phyloP scores from a whole-genome alignment of 192 early-diverging fungal genomes.

The Coemansia sp. region DNA sequence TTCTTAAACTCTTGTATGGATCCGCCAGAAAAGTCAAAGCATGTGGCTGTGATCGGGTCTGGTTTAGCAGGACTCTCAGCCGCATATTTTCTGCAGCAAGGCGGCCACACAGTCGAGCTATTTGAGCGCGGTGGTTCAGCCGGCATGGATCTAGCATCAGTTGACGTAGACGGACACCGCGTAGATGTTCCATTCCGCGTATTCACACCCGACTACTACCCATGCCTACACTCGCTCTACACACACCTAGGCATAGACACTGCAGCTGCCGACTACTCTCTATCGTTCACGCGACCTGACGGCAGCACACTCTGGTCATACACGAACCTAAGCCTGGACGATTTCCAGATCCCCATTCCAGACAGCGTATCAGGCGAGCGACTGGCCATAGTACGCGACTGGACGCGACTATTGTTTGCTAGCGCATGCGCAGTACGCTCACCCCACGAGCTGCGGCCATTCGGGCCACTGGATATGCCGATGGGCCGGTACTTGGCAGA shows the following conservation, averaged over 20 bases:
- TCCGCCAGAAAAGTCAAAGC: not conserved
- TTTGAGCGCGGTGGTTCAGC: slow-evolving; percentile 35
- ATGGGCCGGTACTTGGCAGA: slow-evolving; percentile 37
- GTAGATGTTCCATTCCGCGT: slow-evolving; percentile 59
- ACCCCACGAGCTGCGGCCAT: slow-evolving; percentile 10
- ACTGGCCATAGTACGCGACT: slow-evolving; percentile 33
- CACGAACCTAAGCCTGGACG: slow-evolving; percentile 34
- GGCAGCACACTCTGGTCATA: slow-evolving; percentile 44
- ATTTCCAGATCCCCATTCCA: slow-evolving; percentile 35
- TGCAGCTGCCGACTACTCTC: slow-evolving; percentile 50
- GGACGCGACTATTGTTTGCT: slow-evolving; percentile 36
- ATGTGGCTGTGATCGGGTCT: slow-evolving; percentile 50
- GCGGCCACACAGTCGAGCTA: slow-evolving; percentile 41
- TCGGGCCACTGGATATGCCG: slow-evolving; percentile 19
- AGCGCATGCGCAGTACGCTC: slow-evolving; percentile 20
- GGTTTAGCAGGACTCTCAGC: slow-evolving; percentile 54
- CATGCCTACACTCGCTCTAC: slow-evolving; percentile 46
- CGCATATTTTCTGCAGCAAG: slow-evolving; percentile 40
- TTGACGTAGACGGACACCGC: slow-evolving; percentile 44
- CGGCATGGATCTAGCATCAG: slow-evolving; percentile 53
- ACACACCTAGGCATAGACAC: slow-evolving; percentile 35
- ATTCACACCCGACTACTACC: slow-evolving; percentile 55
- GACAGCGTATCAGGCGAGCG: slow-evolving; percentile 21
- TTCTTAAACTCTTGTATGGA: not conserved
- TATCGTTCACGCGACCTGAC: slow-evolving; percentile 32